These are phyloP conservation scores for Boletus pseudo-olivaceus DNA, from an alignment of 768 basidiomycete species.

Conservation along the genomic window DNA sequence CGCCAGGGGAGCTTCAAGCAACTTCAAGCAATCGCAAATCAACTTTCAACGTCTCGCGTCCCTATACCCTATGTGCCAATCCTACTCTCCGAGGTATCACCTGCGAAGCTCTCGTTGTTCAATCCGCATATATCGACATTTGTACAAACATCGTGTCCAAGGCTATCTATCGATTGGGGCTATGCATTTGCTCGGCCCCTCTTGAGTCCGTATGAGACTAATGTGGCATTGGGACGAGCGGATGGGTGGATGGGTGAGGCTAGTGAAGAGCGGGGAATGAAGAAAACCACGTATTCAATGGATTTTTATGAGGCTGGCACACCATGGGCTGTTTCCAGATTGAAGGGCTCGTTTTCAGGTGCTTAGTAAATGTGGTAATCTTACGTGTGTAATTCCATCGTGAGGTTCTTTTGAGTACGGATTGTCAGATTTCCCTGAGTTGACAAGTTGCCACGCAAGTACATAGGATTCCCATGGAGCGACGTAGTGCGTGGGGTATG, in stretches of 20 bases:
- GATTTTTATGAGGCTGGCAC: conserved; percentile 88
- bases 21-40: conserved; percentile 77
- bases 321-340: conserved; percentile 69
- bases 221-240: conserved; percentile 67
- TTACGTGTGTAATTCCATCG: not conserved
- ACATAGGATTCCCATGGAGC: not conserved
- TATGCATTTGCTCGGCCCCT: conserved; percentile 90
- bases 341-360: conserved; percentile 46
- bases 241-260: conserved; percentile 61
- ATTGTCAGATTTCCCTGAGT: too few species aligned
- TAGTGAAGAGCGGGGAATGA: conserved; percentile 17
- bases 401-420: too few species aligned
- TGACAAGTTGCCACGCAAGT: not conserved
- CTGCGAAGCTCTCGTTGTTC: conserved; percentile 87
- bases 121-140: conserved; percentile 80
- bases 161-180: conserved; percentile 98
- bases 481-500: not conserved
- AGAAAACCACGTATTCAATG: conserved; percentile 73
- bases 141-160: conserved; percentile 94
- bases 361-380: not conserved
- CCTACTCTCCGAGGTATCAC: conserved; percentile 94
- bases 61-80: conserved; percentile 83
- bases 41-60: conserved; percentile 51
- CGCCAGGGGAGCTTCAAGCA: conserved; percentile 92
- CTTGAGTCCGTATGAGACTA: conserved; percentile 90